Conservation (phyloP, 306 rosid species). For the Citrullus amarus region DNA sequence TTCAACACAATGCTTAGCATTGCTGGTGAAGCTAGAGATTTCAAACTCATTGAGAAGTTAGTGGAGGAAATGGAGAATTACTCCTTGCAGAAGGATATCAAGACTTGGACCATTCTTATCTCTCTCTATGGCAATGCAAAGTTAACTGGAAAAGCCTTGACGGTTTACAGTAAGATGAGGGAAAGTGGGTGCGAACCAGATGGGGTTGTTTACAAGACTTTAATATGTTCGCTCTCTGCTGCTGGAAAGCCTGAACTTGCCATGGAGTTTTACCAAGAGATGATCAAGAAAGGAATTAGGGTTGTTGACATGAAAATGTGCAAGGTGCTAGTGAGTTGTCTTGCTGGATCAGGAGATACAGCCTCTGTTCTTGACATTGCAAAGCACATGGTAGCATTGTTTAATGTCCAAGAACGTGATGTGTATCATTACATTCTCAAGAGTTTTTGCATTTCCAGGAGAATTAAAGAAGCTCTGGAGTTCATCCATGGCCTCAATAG, state of each 20-base stretch:
- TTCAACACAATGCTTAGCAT: slow-evolving; percentile 57
- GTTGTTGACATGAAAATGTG: slow-evolving; percentile 40
- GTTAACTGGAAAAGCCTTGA: slow-evolving; percentile 46
- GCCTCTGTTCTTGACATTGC: slow-evolving; percentile 40
- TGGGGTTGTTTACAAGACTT: slow-evolving; percentile 36
- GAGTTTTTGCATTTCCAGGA: slow-evolving; percentile 52
- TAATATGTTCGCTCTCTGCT: slow-evolving; percentile 43
- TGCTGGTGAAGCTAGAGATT: slow-evolving; percentile 73
- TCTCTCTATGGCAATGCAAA: slow-evolving; percentile 55
- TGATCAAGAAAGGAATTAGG: slow-evolving; percentile 42
- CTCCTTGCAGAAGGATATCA: slow-evolving; percentile 41
- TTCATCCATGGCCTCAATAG: slow-evolving; percentile 57
- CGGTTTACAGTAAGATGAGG: slow-evolving; percentile 46
- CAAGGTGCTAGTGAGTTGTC: slow-evolving; percentile 43
- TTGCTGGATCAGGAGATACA: slow-evolving; percentile 51
- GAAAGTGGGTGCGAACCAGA: slow-evolving; percentile 57
- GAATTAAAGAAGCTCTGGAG: slow-evolving; percentile 70
- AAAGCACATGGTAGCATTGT: slow-evolving; percentile 49
- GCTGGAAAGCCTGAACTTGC: slow-evolving; percentile 65
- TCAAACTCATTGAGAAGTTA: slow-evolving; percentile 46
- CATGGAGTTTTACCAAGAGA: slow-evolving; percentile 75
- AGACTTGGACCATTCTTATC: slow-evolving; percentile 75
- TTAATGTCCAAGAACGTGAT: slow-evolving; percentile 31
- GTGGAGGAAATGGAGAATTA: slow-evolving; percentile 52
- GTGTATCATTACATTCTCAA: slow-evolving; percentile 47